phyloP scores from a whole-genome alignment of 192 early-diverging fungal genomes.

The Geranomyces michiganensis region DNA sequence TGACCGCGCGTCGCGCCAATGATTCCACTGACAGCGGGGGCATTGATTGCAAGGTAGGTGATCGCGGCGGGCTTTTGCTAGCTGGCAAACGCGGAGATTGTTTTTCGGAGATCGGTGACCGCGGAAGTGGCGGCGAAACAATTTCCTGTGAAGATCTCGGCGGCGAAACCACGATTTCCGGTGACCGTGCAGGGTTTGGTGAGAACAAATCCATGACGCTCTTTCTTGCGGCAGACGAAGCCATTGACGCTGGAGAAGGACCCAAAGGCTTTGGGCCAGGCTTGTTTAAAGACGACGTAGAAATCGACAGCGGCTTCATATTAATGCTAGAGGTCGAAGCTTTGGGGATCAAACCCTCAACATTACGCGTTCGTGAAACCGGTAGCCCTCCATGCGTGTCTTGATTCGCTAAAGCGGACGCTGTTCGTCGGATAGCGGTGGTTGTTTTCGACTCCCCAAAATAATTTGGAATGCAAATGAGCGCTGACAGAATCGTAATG shows the following conservation, averaged over 20 bases:
- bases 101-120: neutral
- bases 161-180: neutral
- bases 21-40: neutral
- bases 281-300: neutral
- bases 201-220: neutral
- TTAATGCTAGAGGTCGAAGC: neutral
- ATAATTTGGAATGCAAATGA: slow-evolving; percentile 43
- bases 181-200: neutral
- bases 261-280: neutral
- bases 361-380: slow-evolving; percentile 5
- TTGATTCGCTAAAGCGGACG: neutral
- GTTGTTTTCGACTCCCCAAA: slow-evolving; percentile 15
- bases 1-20: neutral
- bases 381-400: neutral
- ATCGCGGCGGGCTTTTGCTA: neutral
- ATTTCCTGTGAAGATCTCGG: neutral
- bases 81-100: neutral
- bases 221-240: neutral
- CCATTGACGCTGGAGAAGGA: slow-evolving; percentile 27
- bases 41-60: neutral
- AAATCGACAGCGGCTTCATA: neutral
- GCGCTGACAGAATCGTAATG: slow-evolving; percentile 46
- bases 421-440: neutral
- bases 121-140: neutral
- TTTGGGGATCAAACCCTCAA: slow-evolving; percentile 1